Evolutionary conservation across 78 protist species (phyloP).

Genomic region (Mantamonas sphyraenae): DNA sequence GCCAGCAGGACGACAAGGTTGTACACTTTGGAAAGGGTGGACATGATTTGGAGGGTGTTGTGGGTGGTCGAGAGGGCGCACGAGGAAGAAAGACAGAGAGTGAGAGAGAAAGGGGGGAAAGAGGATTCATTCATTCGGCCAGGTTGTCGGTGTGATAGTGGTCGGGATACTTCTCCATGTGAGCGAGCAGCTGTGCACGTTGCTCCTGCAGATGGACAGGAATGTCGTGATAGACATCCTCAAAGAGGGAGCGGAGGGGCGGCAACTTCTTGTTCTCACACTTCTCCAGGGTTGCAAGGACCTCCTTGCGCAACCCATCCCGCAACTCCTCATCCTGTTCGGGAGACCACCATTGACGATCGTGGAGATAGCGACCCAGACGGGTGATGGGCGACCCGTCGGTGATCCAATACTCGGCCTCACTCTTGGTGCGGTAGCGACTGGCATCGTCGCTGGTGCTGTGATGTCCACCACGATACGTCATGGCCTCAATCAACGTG

Average conservation of each 20-base stretch:
- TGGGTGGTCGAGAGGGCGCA: no score
- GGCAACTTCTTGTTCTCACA: constrained; percentile 61
- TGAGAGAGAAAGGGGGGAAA: no score
- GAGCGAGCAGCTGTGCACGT: constrained; percentile 35
- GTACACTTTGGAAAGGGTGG: no score
- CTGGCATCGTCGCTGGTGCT: constrained; percentile 88
- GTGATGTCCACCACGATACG: constrained; percentile 75
- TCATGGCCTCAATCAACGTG: constrained; percentile 76
- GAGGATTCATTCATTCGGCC: no score
- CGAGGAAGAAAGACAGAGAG: no score
- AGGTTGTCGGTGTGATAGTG: constrained; percentile 25
- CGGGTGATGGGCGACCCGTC: constrained; percentile 54
- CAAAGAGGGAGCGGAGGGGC: constrained; percentile 40
- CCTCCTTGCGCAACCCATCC: constrained; percentile 10
- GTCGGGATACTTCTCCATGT: constrained; percentile 46
- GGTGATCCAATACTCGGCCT: constrained; percentile 42
- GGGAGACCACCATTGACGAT: constrained; percentile 21
- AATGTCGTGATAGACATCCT: constrained; percentile 70
- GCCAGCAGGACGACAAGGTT: no score
- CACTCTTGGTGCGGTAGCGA: constrained; percentile 69
- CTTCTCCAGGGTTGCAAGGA: constrained; percentile 14
- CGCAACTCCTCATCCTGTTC: constrained; percentile 18
- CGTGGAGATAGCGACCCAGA: constrained; percentile 6
- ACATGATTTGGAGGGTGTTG: no score
- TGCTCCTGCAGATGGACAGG: constrained; percentile 46